phyloP scores from a whole-genome alignment of 192 early-diverging fungal genomes.

The Spinellus fusiger region DNA sequence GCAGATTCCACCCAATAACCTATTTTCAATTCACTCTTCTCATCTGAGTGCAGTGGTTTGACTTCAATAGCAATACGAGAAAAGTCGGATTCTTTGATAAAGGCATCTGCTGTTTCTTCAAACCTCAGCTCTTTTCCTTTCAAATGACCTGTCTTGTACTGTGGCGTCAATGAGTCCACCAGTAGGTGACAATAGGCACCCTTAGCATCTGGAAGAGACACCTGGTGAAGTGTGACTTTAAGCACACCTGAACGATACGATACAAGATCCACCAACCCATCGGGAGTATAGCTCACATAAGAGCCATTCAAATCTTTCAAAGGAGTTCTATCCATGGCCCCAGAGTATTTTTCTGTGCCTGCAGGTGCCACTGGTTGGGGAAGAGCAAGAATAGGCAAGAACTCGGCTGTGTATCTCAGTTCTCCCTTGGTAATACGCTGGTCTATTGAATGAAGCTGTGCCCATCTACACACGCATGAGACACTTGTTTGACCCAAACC shows the following conservation, averaged over 20 bases:
- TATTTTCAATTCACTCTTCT: constrained; percentile 10
- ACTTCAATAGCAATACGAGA: constrained; percentile 23
- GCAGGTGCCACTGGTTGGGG: background rate
- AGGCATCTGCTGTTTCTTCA: constrained; percentile 30
- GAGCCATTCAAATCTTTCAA: constrained; percentile 22
- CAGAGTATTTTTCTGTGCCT: constrained; percentile 7
- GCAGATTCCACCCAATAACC: constrained; percentile 23
- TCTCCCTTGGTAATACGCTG: constrained; percentile 30
- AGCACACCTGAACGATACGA: constrained; percentile 47
- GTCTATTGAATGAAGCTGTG: constrained; percentile 23
- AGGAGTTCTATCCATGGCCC: background rate
- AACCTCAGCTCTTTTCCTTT: constrained; percentile 20
- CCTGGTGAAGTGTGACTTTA: constrained; percentile 43
- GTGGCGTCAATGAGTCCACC: constrained; percentile 29
- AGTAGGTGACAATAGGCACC: constrained; percentile 41
- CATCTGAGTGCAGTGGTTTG: background rate
- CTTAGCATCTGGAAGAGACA: background rate
- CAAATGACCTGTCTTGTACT: constrained; percentile 33
- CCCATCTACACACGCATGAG: too few species aligned
- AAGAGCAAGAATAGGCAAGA: constrained; percentile 23
- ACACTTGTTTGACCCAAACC: background rate
- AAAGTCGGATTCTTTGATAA: constrained; percentile 32
- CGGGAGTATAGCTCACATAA: constrained; percentile 14
- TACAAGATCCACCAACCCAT: constrained; percentile 24
- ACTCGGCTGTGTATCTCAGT: constrained; percentile 32